These are phyloP conservation scores for Dictyostelium citrinum DNA, from an alignment of 78 protist genomes.

Conservation along the genomic window DNA sequence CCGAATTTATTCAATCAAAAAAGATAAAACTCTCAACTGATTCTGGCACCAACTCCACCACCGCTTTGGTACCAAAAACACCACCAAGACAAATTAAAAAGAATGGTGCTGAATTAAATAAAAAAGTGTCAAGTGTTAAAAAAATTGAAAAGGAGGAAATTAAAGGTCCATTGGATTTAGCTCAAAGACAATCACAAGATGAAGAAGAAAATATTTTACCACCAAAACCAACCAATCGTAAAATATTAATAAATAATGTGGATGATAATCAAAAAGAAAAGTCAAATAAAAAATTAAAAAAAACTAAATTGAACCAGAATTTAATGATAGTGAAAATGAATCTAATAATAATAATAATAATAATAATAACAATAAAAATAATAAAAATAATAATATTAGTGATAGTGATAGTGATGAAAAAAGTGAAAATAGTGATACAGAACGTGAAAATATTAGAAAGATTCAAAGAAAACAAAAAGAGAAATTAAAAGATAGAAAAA, in stretches of 20 bases:
- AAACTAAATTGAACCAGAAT: not conserved
- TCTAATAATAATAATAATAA: not conserved
- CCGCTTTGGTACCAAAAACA: not conserved
- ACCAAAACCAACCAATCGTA: slow-evolving; percentile 12
- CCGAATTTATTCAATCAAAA: not conserved
- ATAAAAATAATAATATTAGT: not conserved
- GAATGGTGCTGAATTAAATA: not conserved
- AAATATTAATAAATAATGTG: not conserved
- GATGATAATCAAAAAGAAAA: not conserved
- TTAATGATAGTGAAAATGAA: not conserved
- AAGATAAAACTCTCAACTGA: not conserved
- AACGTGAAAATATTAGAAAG: not conserved
- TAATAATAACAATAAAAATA: not conserved
- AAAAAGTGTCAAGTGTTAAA: not conserved
- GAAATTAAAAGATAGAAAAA: not conserved
- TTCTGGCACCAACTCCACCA: not conserved
- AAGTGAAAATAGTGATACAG: not conserved
- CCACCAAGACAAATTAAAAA: not conserved
- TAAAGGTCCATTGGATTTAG: not conserved
- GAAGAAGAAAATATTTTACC: not conserved
- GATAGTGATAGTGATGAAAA: not conserved
- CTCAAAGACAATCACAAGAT: not conserved
- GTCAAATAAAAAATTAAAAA: not conserved
- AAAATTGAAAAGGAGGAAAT: not conserved
- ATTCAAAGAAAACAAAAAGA: not conserved